Percentiles rank a stretch among this genome's conserved stretches.
Conservation (phyloP, 106 monocot genomes). For the Dioscorea dumetorum region DNA sequence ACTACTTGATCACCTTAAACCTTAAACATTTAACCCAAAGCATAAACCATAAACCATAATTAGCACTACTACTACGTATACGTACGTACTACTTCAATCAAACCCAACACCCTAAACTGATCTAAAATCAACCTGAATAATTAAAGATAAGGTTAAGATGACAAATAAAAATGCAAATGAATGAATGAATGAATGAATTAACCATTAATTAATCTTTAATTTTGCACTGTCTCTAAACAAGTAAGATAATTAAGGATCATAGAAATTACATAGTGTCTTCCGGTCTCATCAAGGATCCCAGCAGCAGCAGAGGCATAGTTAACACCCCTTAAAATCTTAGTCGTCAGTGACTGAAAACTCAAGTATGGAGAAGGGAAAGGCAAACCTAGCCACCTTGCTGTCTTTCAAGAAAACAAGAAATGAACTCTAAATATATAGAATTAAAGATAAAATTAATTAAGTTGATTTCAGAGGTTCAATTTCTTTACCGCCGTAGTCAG, state of each 20-base stretch:
- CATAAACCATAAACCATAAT: too few relatives aligned
- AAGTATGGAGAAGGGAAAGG: conserved; percentile 39
- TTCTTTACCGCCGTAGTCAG: conserved; percentile 41
- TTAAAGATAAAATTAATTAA: background rate
- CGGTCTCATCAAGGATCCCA: conserved; percentile 52
- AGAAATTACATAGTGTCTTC: conserved; percentile 34
- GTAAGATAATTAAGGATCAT: too few relatives aligned
- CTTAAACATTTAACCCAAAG: too few relatives aligned
- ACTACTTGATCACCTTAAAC: too few relatives aligned
- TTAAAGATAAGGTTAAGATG: too few relatives aligned
- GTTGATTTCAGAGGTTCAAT: too few relatives aligned
- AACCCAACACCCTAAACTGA: background rate
- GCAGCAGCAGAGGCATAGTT: conserved; percentile 60
- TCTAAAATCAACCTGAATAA: background rate
- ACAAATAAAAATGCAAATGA: background rate
- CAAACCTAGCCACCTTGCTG: conserved; percentile 33
- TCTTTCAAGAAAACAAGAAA: conserved; percentile 1
- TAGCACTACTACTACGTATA: too few relatives aligned
- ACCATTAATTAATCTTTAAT: too few relatives aligned
- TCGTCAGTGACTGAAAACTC: conserved; percentile 16
- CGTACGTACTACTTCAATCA: background rate
- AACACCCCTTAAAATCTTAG: conserved; percentile 25
- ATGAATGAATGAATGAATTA: too few relatives aligned
- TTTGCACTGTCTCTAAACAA: too few relatives aligned
- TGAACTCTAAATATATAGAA: background rate